Evolutionary conservation across 306 rosid genomes (phyloP).

Genomic region (Erythrophleum fordii): DNA sequence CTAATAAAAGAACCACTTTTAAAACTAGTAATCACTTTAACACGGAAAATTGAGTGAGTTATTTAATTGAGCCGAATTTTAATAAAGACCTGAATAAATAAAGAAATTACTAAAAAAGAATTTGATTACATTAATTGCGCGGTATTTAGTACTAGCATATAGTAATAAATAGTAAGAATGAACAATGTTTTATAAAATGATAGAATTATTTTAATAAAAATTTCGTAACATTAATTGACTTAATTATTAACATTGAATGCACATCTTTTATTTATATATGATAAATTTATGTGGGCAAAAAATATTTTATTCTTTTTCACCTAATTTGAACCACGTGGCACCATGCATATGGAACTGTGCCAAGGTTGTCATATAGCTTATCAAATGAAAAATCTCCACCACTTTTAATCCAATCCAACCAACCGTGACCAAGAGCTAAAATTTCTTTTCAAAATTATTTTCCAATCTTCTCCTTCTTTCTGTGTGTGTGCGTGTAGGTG

Average conservation of each 20-base stretch:
- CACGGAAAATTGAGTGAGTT: neutral
- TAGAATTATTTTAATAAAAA: no score
- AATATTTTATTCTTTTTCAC: neutral
- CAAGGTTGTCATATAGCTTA: neutral
- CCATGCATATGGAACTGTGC: neutral
- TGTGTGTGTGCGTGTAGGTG: no score
- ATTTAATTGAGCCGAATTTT: no score
- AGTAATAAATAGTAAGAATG: no score
- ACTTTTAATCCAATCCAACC: neutral
- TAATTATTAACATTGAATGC: no score
- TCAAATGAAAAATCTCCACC: neutral
- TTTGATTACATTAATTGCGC: neutral
- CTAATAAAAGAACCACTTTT: no score
- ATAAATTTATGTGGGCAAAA: neutral
- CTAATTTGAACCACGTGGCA: conserved; percentile 24
- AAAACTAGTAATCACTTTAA: neutral
- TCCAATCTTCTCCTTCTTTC: neutral
- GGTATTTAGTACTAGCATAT: no score
- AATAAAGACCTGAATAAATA: no score
- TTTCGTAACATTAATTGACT: no score
- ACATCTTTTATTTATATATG: no score
- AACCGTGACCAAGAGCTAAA: neutral
- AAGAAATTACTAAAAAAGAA: no score
- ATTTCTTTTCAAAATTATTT: neutral
- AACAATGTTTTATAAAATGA: no score